Conservation (phyloP, 2,329 filamentous ascomycete species). For the Leptoxyphium fumago region DNA sequence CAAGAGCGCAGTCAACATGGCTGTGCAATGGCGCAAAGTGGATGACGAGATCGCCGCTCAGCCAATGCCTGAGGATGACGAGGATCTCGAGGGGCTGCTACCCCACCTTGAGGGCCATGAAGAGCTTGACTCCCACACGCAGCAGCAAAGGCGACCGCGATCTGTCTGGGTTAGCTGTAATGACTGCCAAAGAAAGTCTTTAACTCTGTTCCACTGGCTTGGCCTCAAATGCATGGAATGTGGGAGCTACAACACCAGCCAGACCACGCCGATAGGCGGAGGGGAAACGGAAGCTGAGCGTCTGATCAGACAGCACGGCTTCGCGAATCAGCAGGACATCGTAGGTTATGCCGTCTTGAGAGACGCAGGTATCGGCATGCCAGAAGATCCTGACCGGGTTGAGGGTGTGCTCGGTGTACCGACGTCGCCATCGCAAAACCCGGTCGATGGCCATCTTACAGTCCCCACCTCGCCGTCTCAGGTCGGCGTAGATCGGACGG, state of each 20-base stretch:
- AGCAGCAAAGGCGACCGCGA: constrained; percentile 12
- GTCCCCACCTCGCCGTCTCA: constrained; percentile 7
- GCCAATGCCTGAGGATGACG: constrained; percentile 58
- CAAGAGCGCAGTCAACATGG: constrained; percentile 96
- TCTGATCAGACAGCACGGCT: constrained; percentile 19
- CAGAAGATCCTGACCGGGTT: constrained; percentile 7
- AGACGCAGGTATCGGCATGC: constrained; percentile 18
- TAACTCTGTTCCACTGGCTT: constrained; percentile 84
- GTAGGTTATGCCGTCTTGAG: constrained; percentile 20
- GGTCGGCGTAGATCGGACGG: constrained; percentile 3
- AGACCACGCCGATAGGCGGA: constrained; percentile 29
- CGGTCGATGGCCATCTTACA: constrained; percentile 2
- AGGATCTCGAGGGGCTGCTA: constrained; percentile 15
- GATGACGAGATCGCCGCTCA: constrained; percentile 77
- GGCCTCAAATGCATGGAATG: constrained; percentile 69
- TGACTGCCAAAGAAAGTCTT: constrained; percentile 79
- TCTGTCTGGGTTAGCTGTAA: constrained; percentile 79
- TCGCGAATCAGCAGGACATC: constrained; percentile 22
- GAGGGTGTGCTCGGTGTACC: constrained; percentile 9
- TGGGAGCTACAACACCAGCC: constrained; percentile 38
- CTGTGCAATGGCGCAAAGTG: constrained; percentile 79
- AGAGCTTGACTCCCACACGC: constrained; percentile 1
- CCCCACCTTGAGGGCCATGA: constrained; percentile 32
- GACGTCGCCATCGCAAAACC: constrained; percentile 6
- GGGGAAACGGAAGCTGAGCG: constrained; percentile 20